Evolutionary conservation across 2,329 filamentous ascomycete species (phyloP).

Genomic region (Sclerotiophoma versabilis): DNA sequence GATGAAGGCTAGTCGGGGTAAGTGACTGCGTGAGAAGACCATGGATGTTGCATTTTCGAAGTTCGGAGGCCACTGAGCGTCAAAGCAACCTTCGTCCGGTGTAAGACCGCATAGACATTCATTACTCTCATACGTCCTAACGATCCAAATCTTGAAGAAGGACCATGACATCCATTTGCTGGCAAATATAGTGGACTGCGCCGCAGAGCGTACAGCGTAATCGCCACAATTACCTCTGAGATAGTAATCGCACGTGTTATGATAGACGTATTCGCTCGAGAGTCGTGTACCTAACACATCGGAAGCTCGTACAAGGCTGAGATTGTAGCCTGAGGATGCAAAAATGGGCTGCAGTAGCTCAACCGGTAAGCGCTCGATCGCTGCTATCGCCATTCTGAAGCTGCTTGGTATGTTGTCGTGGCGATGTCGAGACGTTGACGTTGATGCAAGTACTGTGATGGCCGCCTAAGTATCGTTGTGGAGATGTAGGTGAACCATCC

Average conservation of each 20-base stretch:
- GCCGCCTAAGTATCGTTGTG: neutral
- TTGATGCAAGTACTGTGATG: conserved; percentile 3
- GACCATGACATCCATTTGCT: conserved; percentile 46
- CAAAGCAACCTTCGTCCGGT: conserved; percentile 32
- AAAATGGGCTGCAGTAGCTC: conserved; percentile 63
- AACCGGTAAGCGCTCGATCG: conserved; percentile 56
- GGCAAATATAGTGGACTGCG: conserved; percentile 38
- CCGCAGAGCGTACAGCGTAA: conserved; percentile 20
- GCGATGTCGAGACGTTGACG: neutral
- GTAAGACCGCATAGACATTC: conserved; percentile 41
- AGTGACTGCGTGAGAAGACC: conserved; percentile 39
- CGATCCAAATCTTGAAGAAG: conserved; percentile 36
- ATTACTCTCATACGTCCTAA: conserved; percentile 23
- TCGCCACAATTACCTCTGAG: conserved; percentile 21
- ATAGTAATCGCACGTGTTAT: conserved; percentile 33
- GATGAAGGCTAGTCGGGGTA: conserved; percentile 35
- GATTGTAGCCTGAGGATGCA: conserved; percentile 53
- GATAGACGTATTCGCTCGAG: conserved; percentile 35
- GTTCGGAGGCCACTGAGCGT: conserved; percentile 40
- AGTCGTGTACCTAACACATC: conserved; percentile 46
- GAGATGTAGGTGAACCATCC: neutral
- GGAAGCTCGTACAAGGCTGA: conserved; percentile 52
- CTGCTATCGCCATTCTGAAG: conserved; percentile 22
- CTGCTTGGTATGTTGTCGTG: neutral
- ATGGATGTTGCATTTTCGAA: conserved; percentile 40